These are phyloP conservation scores for Trifolium fragiferum DNA, from an alignment of 306 rosid species.

Conservation along the genomic window DNA sequence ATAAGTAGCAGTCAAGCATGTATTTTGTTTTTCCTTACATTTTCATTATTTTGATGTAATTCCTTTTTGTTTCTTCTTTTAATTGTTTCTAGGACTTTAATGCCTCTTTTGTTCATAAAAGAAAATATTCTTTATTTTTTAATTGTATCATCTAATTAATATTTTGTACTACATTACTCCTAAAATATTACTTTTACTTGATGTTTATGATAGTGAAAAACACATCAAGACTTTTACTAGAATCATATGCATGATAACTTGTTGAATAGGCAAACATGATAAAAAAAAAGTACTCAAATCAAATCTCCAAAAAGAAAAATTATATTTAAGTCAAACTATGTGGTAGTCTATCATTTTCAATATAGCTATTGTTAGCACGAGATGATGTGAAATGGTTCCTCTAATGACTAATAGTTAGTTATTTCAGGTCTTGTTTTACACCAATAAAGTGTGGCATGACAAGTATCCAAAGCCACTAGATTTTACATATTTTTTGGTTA, in stretches of 20 bases:
- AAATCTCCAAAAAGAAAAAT: background rate
- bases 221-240: too few relatives aligned
- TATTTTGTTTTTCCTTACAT: too few relatives aligned
- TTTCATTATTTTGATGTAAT: too few relatives aligned
- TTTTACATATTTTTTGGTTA: background rate
- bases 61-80: too few relatives aligned
- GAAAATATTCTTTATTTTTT: too few relatives aligned
- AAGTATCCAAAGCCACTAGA: background rate
- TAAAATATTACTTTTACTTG: too few relatives aligned
- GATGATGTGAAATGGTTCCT: slow-evolving; percentile 15
- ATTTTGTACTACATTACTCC: too few relatives aligned
- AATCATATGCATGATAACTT: background rate
- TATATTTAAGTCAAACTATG: background rate
- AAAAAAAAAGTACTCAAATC: background rate
- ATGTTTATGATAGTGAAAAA: too few relatives aligned
- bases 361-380: background rate
- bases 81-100: too few relatives aligned
- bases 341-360: slow-evolving; percentile 27
- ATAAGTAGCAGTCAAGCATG: too few relatives aligned
- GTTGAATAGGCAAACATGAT: background rate
- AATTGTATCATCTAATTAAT: too few relatives aligned
- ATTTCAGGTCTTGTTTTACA: slow-evolving; percentile 5
- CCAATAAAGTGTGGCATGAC: slow-evolving; percentile 10
- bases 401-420: slow-evolving; percentile 22
- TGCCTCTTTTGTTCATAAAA: too few relatives aligned